These are phyloP conservation scores for Fusarium pininemorale DNA, from an alignment of 2,329 filamentous ascomycete genomes.

Conservation along the genomic window DNA sequence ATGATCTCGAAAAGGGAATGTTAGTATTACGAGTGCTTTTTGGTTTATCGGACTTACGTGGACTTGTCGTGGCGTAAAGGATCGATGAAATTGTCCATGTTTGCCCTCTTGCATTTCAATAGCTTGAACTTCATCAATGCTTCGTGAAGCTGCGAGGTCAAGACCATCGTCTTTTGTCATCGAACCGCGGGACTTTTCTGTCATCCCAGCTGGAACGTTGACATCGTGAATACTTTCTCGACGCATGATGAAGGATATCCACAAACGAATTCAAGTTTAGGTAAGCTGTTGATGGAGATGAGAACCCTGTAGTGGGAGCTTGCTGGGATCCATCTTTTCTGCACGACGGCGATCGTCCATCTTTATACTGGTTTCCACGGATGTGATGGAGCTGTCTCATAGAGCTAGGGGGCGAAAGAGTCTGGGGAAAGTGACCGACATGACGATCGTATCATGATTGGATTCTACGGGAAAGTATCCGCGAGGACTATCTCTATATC, in stretches of 20 bases:
- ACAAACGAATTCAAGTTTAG: neutral
- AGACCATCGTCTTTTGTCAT: constrained; percentile 14
- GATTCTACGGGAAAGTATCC: constrained; percentile 28
- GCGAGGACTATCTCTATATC: neutral
- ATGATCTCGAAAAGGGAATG: constrained; percentile 4
- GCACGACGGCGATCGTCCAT: neutral
- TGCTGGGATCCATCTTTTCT: neutral
- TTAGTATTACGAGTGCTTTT: neutral
- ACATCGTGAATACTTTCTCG: constrained; percentile 17
- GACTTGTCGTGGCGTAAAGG: constrained; percentile 31
- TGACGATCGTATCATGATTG: constrained; percentile 1
- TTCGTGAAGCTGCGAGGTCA: neutral
- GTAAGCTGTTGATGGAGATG: neutral
- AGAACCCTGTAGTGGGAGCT: neutral
- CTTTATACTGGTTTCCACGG: constrained; percentile 7
- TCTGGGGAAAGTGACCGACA: neutral
- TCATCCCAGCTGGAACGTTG: neutral
- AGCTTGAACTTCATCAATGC: constrained; percentile 8
- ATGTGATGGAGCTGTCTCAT: neutral
- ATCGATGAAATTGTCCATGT: constrained; percentile 33
- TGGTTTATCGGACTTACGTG: constrained; percentile 12
- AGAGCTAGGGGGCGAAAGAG: neutral
- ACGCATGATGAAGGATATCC: constrained; percentile 3
- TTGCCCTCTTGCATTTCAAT: constrained; percentile 15
- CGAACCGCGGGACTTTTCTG: constrained; percentile 12